These are phyloP conservation scores for Pascua sp. DNA, from an alignment of 1,284 basidiomycete species.

Conservation along the genomic window DNA sequence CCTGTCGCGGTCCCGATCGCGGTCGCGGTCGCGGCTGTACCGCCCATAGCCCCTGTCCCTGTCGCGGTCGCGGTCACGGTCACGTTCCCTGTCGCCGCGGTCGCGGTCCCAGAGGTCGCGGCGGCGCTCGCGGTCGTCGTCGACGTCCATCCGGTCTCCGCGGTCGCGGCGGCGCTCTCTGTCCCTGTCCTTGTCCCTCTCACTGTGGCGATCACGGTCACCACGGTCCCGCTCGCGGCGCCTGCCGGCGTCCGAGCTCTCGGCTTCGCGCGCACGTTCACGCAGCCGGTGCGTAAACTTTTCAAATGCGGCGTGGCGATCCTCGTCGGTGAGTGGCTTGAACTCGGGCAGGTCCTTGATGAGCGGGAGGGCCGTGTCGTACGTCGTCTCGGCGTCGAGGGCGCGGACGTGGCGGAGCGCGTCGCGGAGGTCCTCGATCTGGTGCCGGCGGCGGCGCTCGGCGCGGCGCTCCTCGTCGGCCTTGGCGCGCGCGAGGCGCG, in stretches of 20 bases:
- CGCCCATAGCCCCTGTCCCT: slow-evolving; percentile 23
- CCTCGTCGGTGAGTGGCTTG: slow-evolving; percentile 70
- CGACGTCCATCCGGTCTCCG: slow-evolving; percentile 24
- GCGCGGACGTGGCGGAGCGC: slow-evolving; percentile 84
- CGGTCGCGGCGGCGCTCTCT: slow-evolving; percentile 45
- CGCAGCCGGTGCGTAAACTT: slow-evolving; percentile 85
- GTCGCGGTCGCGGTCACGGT: slow-evolving; percentile 52
- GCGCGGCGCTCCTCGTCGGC: slow-evolving; percentile 74
- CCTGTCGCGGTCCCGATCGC: slow-evolving; percentile 17
- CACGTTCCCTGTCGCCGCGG: slow-evolving; percentile 25
- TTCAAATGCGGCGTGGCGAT: slow-evolving; percentile 69
- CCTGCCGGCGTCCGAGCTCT: slow-evolving; percentile 24
- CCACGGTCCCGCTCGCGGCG: slow-evolving; percentile 21
- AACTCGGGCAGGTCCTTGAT: slow-evolving; percentile 79
- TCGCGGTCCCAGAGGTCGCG: slow-evolving; percentile 15
- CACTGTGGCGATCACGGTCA: slow-evolving; percentile 41
- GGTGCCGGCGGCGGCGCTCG: slow-evolving; percentile 77
- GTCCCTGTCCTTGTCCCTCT: slow-evolving; percentile 20
- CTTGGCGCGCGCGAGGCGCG: slow-evolving; percentile 65
- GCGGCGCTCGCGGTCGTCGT: slow-evolving; percentile 22
- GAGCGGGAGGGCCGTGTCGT: slow-evolving; percentile 71
- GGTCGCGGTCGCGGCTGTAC: slow-evolving; percentile 13
- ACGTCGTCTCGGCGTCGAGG: slow-evolving; percentile 67
- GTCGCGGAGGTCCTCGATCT: slow-evolving; percentile 93
- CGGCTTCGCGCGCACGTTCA: slow-evolving; percentile 67